These are phyloP conservation scores for Phytophthora pisi DNA, from an alignment of 352 stramenopile species.

Conservation along the genomic window DNA sequence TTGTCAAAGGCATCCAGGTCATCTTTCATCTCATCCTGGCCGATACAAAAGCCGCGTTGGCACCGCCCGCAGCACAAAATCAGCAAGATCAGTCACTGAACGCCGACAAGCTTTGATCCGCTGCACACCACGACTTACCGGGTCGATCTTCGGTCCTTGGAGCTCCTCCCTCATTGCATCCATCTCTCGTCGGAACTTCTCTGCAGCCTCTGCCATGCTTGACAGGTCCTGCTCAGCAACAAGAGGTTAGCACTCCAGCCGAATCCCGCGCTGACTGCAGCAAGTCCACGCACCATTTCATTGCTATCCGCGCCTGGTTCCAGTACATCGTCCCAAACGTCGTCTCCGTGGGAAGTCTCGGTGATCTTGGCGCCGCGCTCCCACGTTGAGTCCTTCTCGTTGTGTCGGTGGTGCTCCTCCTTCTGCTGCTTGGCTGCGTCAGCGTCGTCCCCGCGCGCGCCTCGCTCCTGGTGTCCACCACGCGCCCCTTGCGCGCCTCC, in stretches of 20 bases:
- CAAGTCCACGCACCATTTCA: slow-evolving; percentile 58
- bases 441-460: slow-evolving; percentile 51
- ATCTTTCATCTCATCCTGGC: slow-evolving; percentile 50
- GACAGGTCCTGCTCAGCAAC: slow-evolving; percentile 64
- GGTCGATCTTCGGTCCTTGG: slow-evolving; percentile 34
- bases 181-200: slow-evolving; percentile 88
- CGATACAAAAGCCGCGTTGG: neutral
- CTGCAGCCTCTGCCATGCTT: slow-evolving; percentile 78
- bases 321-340: slow-evolving; percentile 85
- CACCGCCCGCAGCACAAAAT: neutral
- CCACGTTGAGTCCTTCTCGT: slow-evolving; percentile 62
- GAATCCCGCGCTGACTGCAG: neutral
- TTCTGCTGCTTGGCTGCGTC: slow-evolving; percentile 50
- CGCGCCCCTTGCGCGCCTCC: slow-evolving; percentile 28
- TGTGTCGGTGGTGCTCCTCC: slow-evolving; percentile 37
- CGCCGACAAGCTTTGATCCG: neutral
- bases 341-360: slow-evolving; percentile 43
- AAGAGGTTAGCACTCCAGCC: slow-evolving; percentile 3
- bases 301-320: slow-evolving; percentile 51
- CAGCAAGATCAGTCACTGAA: slow-evolving; percentile 2
- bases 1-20: slow-evolving; percentile 83
- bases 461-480: slow-evolving; percentile 43
- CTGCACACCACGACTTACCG: slow-evolving; percentile 29
- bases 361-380: slow-evolving; percentile 54
- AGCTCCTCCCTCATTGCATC: slow-evolving; percentile 77